Base-by-base conservation (phyloP, 805 yeast genomes). In the Schizosaccharomyces cryophilus region DNA sequence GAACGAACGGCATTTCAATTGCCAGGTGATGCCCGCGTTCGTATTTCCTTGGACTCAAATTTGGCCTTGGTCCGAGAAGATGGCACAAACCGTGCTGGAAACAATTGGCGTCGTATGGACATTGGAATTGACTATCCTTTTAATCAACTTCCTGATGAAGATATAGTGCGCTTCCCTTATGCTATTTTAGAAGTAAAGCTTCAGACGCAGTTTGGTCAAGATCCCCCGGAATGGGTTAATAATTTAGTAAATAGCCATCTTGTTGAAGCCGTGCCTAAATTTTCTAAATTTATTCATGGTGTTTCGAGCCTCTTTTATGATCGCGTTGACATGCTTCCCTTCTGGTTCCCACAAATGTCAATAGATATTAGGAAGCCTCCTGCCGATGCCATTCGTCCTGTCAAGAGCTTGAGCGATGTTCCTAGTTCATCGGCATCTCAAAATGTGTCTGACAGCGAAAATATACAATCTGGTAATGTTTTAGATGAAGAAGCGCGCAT, bases 21-120 rank as follows among this genome's bases (percentile, higher is more conserved):
- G 62, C 98, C 99, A 5, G 99, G 99, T 63, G 99, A 93, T 73
- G 98, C 99, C 6, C 81, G 98, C 69, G 99, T 93, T 51, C 88
- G 99, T 77, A 93, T 94, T 65, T 93, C 98, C 56, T 81, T 93
- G 65, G 99, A 93, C 70, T 90, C 98, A 0, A 97, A 93, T 73
- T 79, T 93, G 66, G 77, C 95, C n/a, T 87, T 93, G 95, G 88
- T 90, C 54, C 83, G 98, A 71, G 99, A 93, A 72, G 99, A 93
- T 71, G 96, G 96, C 29, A 71, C 76, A 62, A 90, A 88, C 69
- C 81, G 98, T 72, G 87, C 97, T 1, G 77, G 86, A 66, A 84
- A 83, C 51, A 93, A 93, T 73, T 93, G 99, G 99, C 83, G 98
- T 74, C 82, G 99, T 73, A 88, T 83, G 83, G 98, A 93, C 72